Evolutionary conservation across 495 filamentous ascomycete genomes (phyloP), one percentile per base, ranked within the genome.

Genomic region (Neurospora sp.): DNA sequence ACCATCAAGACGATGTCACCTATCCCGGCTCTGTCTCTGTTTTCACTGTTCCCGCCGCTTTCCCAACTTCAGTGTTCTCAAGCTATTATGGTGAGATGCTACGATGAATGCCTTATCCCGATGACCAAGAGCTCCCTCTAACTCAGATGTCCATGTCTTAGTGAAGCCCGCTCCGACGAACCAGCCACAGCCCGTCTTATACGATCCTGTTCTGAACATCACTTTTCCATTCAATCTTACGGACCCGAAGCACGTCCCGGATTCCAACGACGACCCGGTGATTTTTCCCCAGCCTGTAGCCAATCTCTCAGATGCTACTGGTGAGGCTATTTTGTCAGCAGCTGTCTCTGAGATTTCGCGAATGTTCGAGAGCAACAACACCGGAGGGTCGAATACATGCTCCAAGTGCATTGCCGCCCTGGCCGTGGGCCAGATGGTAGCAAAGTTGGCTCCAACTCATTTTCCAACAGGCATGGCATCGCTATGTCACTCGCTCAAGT

Each of bases 191-290:
- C 89, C 89, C 11, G 83, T 83, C 42, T 80, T 90, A 23, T 82
- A 85, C 72, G 88, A 90, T 75, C 86, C 88, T 0, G 82, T 89
- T 39, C 76, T 89, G 69, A 85, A 90, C 71, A 81, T 87, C 75
- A 89, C 85, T 0, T 90, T 84, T 46, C 87, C 88, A 2, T 81
- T 83, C 70, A 86, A 89, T 74, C 78, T 90, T 69, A 90, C 88
- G 0, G 82, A 87, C 74, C 88, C 88, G 0, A 81, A 85, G 54
- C 82, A 82, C 0, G 83, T 90, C 39, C 88, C 88, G 6, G 78
- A 76, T 6, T 75, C 82, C 27, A 84, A 85, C 71, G 59, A 77
- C 39, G 88, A 90, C 74, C 86, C 85, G 4, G 74, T 86, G n/a
- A 79, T 84, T 72, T 88, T 82, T 48, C 89, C 87, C 9, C 69